These are phyloP conservation scores for Parsonsia alboflavescens DNA, from an alignment of 257 asterid genomes.

Conservation along the genomic window DNA sequence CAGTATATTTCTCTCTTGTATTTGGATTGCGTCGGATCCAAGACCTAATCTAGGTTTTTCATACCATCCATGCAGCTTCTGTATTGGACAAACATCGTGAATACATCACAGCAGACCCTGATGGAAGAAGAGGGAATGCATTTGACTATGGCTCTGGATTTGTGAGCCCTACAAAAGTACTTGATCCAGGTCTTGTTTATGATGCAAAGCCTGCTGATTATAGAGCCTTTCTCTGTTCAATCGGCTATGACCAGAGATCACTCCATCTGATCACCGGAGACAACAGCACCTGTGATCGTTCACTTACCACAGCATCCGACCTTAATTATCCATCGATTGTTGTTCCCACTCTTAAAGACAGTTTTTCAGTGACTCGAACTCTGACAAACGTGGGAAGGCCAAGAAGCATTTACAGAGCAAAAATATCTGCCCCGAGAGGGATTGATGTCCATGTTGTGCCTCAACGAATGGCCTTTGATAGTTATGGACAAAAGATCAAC, in stretches of 20 bases:
- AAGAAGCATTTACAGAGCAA: slow-evolving; percentile 48
- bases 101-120: slow-evolving; percentile 66
- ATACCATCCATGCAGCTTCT: slow-evolving; percentile 51
- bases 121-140: slow-evolving; percentile 65
- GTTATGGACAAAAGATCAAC: slow-evolving; percentile 57
- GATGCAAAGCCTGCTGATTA: slow-evolving; percentile 66
- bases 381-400: slow-evolving; percentile 79
- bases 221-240: slow-evolving; percentile 70
- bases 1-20: too few relatives aligned
- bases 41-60: too few relatives aligned
- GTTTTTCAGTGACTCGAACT: slow-evolving; percentile 52
- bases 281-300: slow-evolving; percentile 59
- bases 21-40: too few relatives aligned
- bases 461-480: slow-evolving; percentile 39
- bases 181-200: slow-evolving; percentile 75
- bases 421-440: slow-evolving; percentile 57
- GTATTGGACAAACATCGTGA: slow-evolving; percentile 53
- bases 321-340: slow-evolving; percentile 84
- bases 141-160: slow-evolving; percentile 87
- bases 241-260: slow-evolving; percentile 65
- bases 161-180: slow-evolving; percentile 56
- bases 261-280: slow-evolving; percentile 71
- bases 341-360: slow-evolving; percentile 47
- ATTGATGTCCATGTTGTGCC: slow-evolving; percentile 65
- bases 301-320: slow-evolving; percentile 46